These are phyloP conservation scores for Rhododendron molle DNA, from an alignment of 148 eudicot species.

Conservation along the genomic window DNA sequence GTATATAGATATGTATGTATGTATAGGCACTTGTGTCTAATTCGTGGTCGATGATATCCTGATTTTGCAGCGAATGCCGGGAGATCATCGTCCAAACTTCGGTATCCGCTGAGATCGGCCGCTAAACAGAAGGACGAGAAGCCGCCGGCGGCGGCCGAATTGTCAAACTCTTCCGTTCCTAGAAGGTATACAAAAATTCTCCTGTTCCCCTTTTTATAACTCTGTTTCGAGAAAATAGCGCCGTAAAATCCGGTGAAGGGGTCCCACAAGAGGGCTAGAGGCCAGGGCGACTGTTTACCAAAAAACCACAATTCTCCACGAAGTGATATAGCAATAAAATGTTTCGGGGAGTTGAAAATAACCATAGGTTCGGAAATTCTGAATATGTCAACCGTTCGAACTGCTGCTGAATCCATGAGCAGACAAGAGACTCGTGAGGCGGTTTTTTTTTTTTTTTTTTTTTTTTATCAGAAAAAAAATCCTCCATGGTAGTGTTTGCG, in stretches of 20 bases:
- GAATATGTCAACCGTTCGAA: background rate
- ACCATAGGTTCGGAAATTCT: background rate
- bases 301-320: background rate
- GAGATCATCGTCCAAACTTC: constrained; percentile 33
- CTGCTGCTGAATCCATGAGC: background rate
- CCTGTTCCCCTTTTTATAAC: background rate
- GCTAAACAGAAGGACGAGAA: constrained; percentile 35
- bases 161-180: constrained; percentile 27
- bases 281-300: background rate
- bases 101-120: constrained; percentile 63
- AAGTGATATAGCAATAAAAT: background rate
- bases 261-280: background rate
- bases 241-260: background rate
- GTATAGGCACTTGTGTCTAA: background rate
- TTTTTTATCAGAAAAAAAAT: no score
- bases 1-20: no score
- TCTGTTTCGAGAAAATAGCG: background rate
- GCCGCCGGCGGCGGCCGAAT: constrained; percentile 23
- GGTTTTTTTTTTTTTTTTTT: no score
- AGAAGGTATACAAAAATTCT: constrained; percentile 25
- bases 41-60: background rate
- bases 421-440: no score
- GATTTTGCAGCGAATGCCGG: constrained; percentile 18
- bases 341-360: background rate
- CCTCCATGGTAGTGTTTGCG: background rate